Evolutionary conservation across 139 green algal species (phyloP).

Genomic region (Nannochloris sp.): DNA sequence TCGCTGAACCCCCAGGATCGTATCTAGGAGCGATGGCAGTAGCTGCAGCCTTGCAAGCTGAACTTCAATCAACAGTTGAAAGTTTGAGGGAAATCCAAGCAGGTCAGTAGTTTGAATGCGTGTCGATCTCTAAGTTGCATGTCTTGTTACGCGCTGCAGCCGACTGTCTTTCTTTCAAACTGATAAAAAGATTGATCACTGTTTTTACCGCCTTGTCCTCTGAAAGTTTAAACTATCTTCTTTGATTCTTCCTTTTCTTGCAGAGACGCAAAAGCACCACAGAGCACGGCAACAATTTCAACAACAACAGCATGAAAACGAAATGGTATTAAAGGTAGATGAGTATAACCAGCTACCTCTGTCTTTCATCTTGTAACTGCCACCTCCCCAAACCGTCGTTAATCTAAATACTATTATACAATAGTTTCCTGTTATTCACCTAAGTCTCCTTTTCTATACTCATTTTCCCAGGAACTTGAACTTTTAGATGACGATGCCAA

Average conservation of each 20-base stretch:
- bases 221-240: neutral
- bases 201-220: neutral
- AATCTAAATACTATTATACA: neutral
- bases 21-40: no score
- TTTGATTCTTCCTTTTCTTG: neutral
- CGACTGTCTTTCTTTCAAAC: no score
- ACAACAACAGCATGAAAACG: conserved; percentile 59
- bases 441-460: neutral
- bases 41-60: neutral
- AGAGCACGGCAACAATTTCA: conserved; percentile 39
- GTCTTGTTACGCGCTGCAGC: no score
- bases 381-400: neutral
- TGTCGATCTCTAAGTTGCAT: no score
- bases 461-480: conserved; percentile 61
- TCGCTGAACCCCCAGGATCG: no score
- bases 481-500: conserved; percentile 63
- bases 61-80: neutral
- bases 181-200: no score
- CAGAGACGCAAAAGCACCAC: conserved; percentile 48
- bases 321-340: conserved; percentile 58
- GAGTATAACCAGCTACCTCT: neutral
- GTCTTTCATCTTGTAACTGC: neutral
- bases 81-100: neutral
- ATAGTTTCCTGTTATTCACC: neutral
- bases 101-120: neutral